These are phyloP conservation scores for Rauvolfia tetraphylla DNA, from an alignment of 257 asterid genomes.

Conservation along the genomic window DNA sequence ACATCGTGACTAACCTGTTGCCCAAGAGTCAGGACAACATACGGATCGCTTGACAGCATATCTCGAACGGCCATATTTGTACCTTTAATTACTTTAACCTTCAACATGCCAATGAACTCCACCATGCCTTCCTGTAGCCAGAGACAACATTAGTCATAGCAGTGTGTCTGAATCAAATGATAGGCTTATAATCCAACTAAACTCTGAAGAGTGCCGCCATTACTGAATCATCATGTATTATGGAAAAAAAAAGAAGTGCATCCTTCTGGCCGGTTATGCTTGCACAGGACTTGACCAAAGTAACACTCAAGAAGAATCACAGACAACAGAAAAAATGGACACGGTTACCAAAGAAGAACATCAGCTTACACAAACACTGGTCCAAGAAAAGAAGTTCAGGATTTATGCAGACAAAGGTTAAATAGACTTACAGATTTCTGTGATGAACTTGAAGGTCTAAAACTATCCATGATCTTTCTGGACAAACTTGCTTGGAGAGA, in stretches of 20 bases:
- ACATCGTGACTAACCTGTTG: constrained; percentile 54
- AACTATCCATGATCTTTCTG: constrained; percentile 56
- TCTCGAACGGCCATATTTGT: constrained; percentile 86
- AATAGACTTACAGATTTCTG: constrained; percentile 47
- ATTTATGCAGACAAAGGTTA: not conserved
- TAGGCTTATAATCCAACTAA: not conserved
- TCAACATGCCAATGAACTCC: constrained; percentile 89
- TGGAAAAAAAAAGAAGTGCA: not conserved
- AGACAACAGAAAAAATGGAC: not conserved
- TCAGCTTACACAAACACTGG: not conserved
- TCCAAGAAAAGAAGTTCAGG: not conserved
- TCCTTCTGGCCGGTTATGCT: not conserved
- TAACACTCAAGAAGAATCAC: not conserved
- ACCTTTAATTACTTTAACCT: constrained; percentile 73
- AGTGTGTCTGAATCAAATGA: not conserved
- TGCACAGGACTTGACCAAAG: not conserved
- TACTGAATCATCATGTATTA: not conserved
- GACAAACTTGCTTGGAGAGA: constrained; percentile 75
- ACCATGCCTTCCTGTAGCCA: constrained; percentile 81
- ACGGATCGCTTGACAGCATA: constrained; percentile 94
- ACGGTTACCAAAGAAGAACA: not conserved
- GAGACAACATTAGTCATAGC: constrained; percentile 17
- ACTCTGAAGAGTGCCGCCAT: not conserved
- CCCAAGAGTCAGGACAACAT: constrained; percentile 79
- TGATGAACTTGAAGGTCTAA: constrained; percentile 64